Evolutionary conservation across 2,329 filamentous ascomycete genomes (phyloP).

Genomic region (Thielaviopsis musarum): DNA sequence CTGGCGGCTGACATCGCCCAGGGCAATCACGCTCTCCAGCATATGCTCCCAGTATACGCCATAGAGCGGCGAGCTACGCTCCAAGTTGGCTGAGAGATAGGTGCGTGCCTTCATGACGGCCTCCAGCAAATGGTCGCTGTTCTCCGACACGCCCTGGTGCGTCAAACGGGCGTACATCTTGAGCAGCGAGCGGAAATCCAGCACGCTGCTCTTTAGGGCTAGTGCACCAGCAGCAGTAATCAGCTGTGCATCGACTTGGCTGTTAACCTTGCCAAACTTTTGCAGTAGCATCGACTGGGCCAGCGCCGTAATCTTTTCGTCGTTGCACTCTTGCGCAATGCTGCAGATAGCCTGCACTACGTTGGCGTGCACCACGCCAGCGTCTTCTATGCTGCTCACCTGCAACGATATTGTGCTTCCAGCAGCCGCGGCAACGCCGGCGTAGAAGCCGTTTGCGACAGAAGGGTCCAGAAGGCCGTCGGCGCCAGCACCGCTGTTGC

Average conservation of each 20-base stretch:
- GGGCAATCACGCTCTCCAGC: constrained; percentile 73
- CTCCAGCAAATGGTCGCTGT: constrained; percentile 48
- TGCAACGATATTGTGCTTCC: constrained; percentile 69
- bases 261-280: constrained; percentile 74
- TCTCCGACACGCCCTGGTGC: constrained; percentile 53
- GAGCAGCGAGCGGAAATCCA: constrained; percentile 72
- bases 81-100: constrained; percentile 55
- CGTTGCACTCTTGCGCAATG: constrained; percentile 66
- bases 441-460: constrained; percentile 28
- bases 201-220: constrained; percentile 57
- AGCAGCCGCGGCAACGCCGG: constrained; percentile 39
- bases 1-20: constrained; percentile 67
- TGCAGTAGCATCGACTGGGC: constrained; percentile 94
- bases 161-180: constrained; percentile 67
- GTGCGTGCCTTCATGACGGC: constrained; percentile 68
- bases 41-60: constrained; percentile 71
- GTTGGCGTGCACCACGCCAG: constrained; percentile 59
- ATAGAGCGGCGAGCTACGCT: constrained; percentile 55
- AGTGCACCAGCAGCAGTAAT: constrained; percentile 67
- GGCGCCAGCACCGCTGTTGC: constrained; percentile 23
- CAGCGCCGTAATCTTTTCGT: constrained; percentile 83
- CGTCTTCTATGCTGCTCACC: constrained; percentile 61
- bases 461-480: constrained; percentile 14
- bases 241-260: constrained; percentile 67
- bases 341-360: constrained; percentile 91